Percentiles rank a stretch among this genome's conserved stretches.
These are phyloP conservation scores for Usnea hakonensis DNA, from an alignment of 495 filamentous ascomycete genomes.

Conservation along the genomic window DNA sequence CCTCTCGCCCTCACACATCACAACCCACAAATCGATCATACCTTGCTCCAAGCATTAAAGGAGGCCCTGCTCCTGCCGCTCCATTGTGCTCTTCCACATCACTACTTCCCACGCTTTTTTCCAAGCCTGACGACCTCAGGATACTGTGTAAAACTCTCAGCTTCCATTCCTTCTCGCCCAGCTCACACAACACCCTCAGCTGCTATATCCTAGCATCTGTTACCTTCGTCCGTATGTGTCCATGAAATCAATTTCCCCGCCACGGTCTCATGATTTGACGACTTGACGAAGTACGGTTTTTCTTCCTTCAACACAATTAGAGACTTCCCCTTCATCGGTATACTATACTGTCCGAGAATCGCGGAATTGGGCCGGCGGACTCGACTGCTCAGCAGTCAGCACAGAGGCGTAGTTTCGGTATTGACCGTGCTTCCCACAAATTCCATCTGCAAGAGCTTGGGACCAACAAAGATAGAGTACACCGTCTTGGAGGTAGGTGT, in stretches of 20 bases:
- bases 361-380: neutral
- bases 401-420: neutral
- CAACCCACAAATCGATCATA: neutral
- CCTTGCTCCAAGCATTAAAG: neutral
- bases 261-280: slow-evolving; percentile 3
- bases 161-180: neutral
- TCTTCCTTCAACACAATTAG: neutral
- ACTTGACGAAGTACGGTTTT: neutral
- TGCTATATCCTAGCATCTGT: neutral
- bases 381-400: neutral
- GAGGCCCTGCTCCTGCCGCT: neutral
- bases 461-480: neutral
- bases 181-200: neutral
- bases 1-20: neutral
- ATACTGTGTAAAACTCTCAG: neutral
- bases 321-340: neutral
- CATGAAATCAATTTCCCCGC: neutral
- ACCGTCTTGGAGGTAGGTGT: neutral
- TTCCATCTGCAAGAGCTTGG: neutral
- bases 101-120: neutral
- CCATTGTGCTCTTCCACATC: neutral
- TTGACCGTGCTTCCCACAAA: neutral
- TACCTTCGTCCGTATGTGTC: neutral
- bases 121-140: neutral
- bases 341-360: neutral